These are phyloP conservation scores for Acanthamoeba castellanii DNA, from an alignment of 208 protist genomes.

Conservation along the genomic window DNA sequence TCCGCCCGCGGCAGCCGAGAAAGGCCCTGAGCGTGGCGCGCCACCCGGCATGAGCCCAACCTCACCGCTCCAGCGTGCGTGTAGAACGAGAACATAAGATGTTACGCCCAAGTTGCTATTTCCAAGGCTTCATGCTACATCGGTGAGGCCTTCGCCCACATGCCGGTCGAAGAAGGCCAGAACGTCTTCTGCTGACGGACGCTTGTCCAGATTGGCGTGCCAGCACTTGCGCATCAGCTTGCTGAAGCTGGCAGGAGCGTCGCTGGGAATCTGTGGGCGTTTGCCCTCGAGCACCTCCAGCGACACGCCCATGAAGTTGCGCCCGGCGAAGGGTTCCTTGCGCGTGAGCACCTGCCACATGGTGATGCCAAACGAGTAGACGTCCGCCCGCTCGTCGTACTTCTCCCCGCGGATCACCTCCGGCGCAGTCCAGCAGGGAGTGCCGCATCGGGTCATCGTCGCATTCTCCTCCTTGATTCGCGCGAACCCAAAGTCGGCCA, in stretches of 20 bases:
- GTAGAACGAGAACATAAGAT: no score
- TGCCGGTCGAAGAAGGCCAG: no score
- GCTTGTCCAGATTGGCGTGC: not conserved
- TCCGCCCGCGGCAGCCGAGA: no score
- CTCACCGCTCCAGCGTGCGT: no score
- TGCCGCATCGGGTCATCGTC: conserved; percentile 27
- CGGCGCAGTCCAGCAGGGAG: not conserved
- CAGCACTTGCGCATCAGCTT: conserved; percentile 8
- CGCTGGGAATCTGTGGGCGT: not conserved
- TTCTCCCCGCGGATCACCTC: not conserved
- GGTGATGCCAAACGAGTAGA: not conserved
- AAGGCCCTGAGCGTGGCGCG: no score
- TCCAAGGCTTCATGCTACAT: no score
- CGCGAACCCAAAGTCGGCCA: conserved; percentile 7
- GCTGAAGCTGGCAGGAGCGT: not conserved
- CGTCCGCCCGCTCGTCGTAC: not conserved
- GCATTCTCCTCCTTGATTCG: conserved; percentile 19
- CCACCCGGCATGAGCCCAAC: no score
- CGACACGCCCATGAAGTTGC: conserved; percentile 38
- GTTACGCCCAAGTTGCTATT: no score
- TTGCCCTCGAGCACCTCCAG: not conserved
- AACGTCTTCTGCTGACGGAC: no score
- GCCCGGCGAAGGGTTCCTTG: not conserved
- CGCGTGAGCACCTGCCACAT: conserved; percentile 1
- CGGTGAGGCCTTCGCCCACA: no score